A percentile compares a stretch with the other conserved stretches of the same genome.
Conservation (phyloP, 352 stramenopile species). For the Ophiocytium majus region DNA sequence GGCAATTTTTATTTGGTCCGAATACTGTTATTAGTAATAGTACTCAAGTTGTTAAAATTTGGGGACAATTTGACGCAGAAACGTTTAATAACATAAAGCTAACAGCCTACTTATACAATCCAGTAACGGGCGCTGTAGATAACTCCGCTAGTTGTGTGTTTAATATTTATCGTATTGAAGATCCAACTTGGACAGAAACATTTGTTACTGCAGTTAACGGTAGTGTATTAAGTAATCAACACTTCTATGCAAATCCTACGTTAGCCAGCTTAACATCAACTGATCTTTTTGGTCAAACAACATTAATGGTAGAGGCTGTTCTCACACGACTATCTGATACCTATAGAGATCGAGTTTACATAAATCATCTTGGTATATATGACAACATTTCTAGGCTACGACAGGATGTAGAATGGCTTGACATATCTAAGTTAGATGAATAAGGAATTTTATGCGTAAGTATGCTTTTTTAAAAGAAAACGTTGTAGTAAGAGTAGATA, state of each 20-base stretch:
- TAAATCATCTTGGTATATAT: constrained; percentile 4
- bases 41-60: constrained; percentile 15
- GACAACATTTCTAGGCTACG: neutral
- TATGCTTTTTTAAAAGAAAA: constrained; percentile 14
- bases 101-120: constrained; percentile 15
- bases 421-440: constrained; percentile 7
- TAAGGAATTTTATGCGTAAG: neutral
- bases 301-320: constrained; percentile 2
- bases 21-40: neutral
- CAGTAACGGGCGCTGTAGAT: constrained; percentile 6
- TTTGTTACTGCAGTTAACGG: neutral
- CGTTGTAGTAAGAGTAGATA: neutral
- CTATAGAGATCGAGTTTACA: constrained; percentile 11
- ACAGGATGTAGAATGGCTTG: constrained; percentile 2
- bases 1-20: constrained; percentile 5
- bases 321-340: neutral
- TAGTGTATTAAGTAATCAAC: constrained; percentile 1
- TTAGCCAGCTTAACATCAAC: constrained; percentile 1
- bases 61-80: constrained; percentile 6
- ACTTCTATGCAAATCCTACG: constrained; percentile 8
- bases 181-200: constrained; percentile 4
- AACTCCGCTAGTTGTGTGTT: neutral
- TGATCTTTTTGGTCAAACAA: constrained; percentile 11
- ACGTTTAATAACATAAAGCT: constrained; percentile 15
- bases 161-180: neutral